Base-by-base conservation (phyloP, 352 stramenopile genomes). In the Blastocystis sp. region DNA sequence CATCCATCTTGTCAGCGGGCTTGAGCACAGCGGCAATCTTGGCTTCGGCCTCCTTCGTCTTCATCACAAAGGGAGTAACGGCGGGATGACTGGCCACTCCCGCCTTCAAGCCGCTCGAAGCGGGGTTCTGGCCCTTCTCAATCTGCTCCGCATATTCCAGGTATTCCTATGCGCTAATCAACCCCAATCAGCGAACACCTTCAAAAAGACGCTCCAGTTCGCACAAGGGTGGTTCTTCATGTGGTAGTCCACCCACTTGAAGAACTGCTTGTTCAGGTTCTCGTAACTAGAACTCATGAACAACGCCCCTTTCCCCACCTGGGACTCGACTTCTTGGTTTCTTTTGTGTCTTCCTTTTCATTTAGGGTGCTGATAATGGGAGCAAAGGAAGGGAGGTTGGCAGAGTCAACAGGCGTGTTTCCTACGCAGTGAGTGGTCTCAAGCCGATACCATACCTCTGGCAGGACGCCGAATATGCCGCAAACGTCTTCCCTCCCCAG, bases 201-300 rank as follows among this genome's bases (percentile, higher is more conserved):
- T 81, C 60, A 81, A 64, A 53, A 81, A 81, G 17, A 81, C n/a
- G 28, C 48, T 65, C 71, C 71, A 81, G 40, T 81, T 81, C 5
- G 43, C 38, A 64, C 23, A 19, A 11, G 71, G 71, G 43, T 81
- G 71, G n/a, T 81, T n/a, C 14, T 64, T 66, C 48, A 62, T 43
- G 43, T 81, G 71, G 48, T 81, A 81, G 4, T 64, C 28, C 43
- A 81, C 71, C 71, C 71, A 81, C 0, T 81, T 38, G 43, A 43
- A 43, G 28, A 81, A 81, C 48, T 81, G 71, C 48, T 81, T 81
- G 43, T 81, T 81, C 28, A 81, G 48, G 66, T 64, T 81, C 23
- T 65, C 38, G 40, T 66, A 81, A 81, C 71, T 81, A 81, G 4
- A 69, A 19, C 5, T 62, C 21, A 81, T 34, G 23, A 40, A 81